A percentile compares a stretch with the other conserved stretches of the same genome.
Evolutionary conservation across 2,329 filamentous ascomycete species (phyloP).

Genomic region (Lasiodiplodia gonubiensis): DNA sequence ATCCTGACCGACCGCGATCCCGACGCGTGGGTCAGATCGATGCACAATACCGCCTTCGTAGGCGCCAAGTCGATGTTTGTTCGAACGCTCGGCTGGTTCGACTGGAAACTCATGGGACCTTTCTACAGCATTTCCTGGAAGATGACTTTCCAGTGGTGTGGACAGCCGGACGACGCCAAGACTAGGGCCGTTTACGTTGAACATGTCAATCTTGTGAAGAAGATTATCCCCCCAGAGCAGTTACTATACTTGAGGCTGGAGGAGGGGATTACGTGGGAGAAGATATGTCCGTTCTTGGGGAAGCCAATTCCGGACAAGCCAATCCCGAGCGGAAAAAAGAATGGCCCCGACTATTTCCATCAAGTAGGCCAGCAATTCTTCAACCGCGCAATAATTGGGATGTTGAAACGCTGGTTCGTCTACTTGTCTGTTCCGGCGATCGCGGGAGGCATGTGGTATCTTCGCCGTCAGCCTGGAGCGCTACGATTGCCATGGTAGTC

Average conservation of each 20-base stretch:
- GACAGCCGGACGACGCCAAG: slow-evolving; percentile 5
- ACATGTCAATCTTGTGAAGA: slow-evolving; percentile 32
- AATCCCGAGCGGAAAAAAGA: slow-evolving; percentile 13
- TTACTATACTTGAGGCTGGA: slow-evolving; percentile 38
- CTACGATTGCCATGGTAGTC: neutral
- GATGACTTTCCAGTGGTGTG: neutral
- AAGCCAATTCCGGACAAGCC: slow-evolving; percentile 34
- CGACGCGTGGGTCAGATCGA: slow-evolving; percentile 23
- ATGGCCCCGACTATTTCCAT: neutral
- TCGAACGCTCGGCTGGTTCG: neutral
- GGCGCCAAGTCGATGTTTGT: neutral
- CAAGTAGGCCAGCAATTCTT: neutral
- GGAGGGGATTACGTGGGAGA: slow-evolving; percentile 37
- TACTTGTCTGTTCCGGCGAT: neutral
- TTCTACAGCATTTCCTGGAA: neutral
- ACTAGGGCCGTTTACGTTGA: slow-evolving; percentile 20
- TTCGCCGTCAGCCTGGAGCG: neutral
- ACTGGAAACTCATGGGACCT: neutral
- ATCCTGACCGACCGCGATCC: slow-evolving; percentile 31
- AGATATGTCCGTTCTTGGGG: slow-evolving; percentile 39
- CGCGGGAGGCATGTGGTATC: neutral
- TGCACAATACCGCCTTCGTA: slow-evolving; percentile 26
- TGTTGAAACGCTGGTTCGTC: neutral
- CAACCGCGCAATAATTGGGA: neutral
- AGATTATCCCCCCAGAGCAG: slow-evolving; percentile 34